Evolutionary conservation across 2,329 filamentous ascomycete species (phyloP).

Genomic region (Clonostachys byssicola): DNA sequence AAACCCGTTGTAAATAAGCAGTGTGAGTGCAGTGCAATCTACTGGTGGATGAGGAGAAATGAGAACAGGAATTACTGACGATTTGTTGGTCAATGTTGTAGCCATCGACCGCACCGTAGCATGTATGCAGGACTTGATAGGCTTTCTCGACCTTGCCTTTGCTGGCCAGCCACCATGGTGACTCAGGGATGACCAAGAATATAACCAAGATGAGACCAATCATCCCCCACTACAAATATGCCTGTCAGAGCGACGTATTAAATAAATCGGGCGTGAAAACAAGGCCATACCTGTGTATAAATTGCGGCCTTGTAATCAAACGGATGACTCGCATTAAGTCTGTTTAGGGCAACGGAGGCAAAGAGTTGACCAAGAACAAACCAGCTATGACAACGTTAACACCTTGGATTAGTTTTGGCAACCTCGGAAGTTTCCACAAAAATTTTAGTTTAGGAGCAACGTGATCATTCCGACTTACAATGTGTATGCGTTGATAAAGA

Average conservation of each 20-base stretch:
- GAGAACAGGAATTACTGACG: no score
- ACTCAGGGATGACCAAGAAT: conserved; percentile 26
- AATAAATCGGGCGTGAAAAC: neutral
- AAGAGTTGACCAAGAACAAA: conserved; percentile 34
- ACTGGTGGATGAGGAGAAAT: neutral
- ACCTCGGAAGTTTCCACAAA: no score
- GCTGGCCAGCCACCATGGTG: conserved; percentile 29
- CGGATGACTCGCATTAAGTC: conserved; percentile 19
- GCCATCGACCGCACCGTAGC: conserved; percentile 19
- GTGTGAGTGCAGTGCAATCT: neutral
- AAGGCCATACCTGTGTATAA: conserved; percentile 25
- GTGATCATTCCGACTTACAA: conserved; percentile 23
- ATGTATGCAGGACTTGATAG: conserved; percentile 14
- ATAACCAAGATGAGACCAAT: conserved; percentile 27
- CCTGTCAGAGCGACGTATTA: no score
- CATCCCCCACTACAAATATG: conserved; percentile 29
- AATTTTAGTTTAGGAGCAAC: neutral
- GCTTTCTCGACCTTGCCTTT: conserved; percentile 23
- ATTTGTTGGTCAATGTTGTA: conserved; percentile 24
- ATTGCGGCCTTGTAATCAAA: conserved; percentile 28
- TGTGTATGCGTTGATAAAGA: conserved; percentile 29
- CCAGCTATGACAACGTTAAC: conserved; percentile 19
- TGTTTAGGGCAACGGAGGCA: conserved; percentile 32
- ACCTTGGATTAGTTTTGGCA: neutral
- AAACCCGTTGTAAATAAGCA: neutral